Evolutionary conservation across 352 stramenopile genomes (phyloP).

Genomic region (Globisporangium iwayamae): DNA sequence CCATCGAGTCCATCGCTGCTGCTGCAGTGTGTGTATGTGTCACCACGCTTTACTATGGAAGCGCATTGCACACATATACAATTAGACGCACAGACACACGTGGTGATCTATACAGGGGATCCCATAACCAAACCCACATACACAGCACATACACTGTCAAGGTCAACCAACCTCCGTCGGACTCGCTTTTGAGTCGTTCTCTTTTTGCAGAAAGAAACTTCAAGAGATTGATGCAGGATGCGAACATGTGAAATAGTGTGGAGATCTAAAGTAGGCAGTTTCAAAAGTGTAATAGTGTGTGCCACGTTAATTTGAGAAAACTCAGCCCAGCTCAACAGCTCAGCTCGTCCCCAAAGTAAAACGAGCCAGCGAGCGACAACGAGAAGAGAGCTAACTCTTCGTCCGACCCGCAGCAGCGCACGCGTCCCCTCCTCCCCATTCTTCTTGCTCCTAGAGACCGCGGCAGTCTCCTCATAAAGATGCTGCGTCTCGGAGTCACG

Average conservation of each 20-base stretch:
- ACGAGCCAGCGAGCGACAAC: not conserved
- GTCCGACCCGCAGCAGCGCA: not conserved
- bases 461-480: not conserved
- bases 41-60: not conserved
- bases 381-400: not conserved
- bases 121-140: not conserved
- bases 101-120: no score
- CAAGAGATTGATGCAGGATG: no score
- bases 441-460: not conserved
- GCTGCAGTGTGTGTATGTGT: not conserved
- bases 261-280: no score
- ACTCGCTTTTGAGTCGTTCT: not conserved
- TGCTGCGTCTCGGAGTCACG: slow-evolving; percentile 14
- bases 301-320: no score
- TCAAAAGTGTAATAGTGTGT: no score
- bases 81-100: not conserved
- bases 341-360: no score
- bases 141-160: not conserved
- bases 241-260: no score
- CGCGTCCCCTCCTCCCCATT: not conserved
- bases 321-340: no score
- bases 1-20: slow-evolving; percentile 9
- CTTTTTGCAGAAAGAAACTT: not conserved
- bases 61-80: not conserved
- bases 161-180: not conserved